Base-by-base conservation (phyloP, 2,329 filamentous ascomycete genomes). In the Leptoxyphium fumago region DNA sequence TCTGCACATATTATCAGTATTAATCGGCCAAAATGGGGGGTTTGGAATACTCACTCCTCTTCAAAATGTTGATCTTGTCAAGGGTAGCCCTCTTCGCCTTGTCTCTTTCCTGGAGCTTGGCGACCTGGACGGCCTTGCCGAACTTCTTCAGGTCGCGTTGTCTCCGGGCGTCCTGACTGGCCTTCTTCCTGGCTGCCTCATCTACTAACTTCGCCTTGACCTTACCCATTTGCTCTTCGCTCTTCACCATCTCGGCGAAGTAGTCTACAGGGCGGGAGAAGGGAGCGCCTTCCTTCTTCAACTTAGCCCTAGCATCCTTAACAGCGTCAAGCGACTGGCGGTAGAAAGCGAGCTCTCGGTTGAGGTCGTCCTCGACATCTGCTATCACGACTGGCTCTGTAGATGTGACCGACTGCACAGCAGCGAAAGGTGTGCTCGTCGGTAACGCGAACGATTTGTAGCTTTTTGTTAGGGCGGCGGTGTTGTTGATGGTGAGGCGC, bases 171-270 rank as follows among this genome's bases (percentile, higher is more conserved):
- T 98, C 91, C 18, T 84, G 80, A 26, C 86, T 77, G 1, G 91
- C 89, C 71, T 94, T 94, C 74, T 94, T 94, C 48, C 78, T 73
- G 10, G 89, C 84, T 0, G 89, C 91, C 59, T 93, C 86, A 58
- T 96, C 88, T 49, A 94, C 75, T 57, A 96, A 71, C 73, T 93
- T 94, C 58, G 81, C 78, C 73, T 93, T 93, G 62, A 98, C 84
- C 73, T 84, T 88, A 61, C 84, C 84, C 91, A 98, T 98, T 65
- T 95, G 91, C 57, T 93, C 89, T 61, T 98, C 91, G 58, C 82
- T 85, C 77, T 96, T 96, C 58, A 95, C 81, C 88, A 96, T 98
- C 72, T 98, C 91, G 39, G 91, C 91, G 57, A 98, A 98, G 69
- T 94, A 98, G 67, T 98, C 91, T 45, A 77, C 80, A 2, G 91